Base-by-base conservation (phyloP, 1,139 yeast species). In the Scheffersomyces segobiensis region DNA sequence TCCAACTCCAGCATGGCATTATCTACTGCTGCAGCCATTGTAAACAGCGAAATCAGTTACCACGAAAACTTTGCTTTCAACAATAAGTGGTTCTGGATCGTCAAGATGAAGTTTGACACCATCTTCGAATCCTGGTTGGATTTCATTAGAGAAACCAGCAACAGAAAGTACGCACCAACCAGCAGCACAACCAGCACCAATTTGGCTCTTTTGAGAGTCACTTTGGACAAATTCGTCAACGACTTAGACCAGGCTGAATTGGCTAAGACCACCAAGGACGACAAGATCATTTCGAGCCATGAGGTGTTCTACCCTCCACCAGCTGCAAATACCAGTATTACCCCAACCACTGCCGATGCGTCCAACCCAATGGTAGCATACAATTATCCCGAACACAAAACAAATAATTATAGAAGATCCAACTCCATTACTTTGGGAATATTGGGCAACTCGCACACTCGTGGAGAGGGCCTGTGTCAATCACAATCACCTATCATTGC, bases 91-190 rank as follows among this genome's bases (percentile, higher is more conserved):
- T 72, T 71, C 58, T 68, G 74, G 73, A 61, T 65, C 24, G 60
- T 71, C 26, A 71, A 70, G 55, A 57, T 64, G 53, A 71, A 71
- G 55, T 59, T 72, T 46, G 73, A 70, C 58, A 60, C 63, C n/a
- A 68, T 70, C n/a, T 69, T 70, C 54, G 74, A 70, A 50, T 62
- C 65, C n/a, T 72, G 75, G 75, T 57, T 70, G 56, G 64, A 66
- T 20, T 65, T 68, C 49, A 56, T 70, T 19, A 63, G 61, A 46
- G 42, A 26, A 46, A 54, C 56, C 24, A 42, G 50, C 32, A 52
- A 42, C 19, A 21, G 50, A 32, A 54, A 47, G 46, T 47, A 50
- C 26, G 26, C 50, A 17, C 22, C 53, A 26, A 24, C 52, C 21
- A 60, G 60, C 50, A 57, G 57, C 39, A 54, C 57, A 20, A 54